Percentiles rank a stretch among this genome's conserved stretches.
Evolutionary conservation across 208 protist genomes (phyloP).

Genomic region (Naegleria lovaniensis): DNA sequence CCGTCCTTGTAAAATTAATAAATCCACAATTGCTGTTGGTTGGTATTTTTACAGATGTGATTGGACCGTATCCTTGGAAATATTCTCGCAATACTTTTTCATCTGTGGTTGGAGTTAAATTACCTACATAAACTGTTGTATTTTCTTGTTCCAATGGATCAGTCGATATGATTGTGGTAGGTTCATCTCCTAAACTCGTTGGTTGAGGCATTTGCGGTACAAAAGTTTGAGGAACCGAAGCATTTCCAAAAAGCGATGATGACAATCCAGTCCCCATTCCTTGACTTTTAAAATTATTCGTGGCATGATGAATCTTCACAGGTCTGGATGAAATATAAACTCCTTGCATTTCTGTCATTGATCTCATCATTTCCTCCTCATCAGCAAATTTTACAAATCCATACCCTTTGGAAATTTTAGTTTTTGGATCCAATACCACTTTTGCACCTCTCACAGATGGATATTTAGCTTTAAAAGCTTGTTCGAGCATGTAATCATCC

Average conservation of each 20-base stretch:
- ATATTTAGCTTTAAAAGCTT: not conserved
- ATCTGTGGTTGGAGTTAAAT: not conserved
- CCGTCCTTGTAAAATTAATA: constrained; percentile 1
- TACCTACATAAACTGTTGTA: constrained; percentile 13
- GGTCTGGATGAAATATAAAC: not conserved
- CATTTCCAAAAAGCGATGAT: not conserved
- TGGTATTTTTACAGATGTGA: constrained; percentile 7
- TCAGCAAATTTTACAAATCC: constrained; percentile 20
- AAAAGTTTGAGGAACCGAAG: not conserved
- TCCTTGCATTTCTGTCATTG: constrained; percentile 9
- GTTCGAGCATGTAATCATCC: not conserved
- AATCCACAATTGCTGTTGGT: constrained; percentile 22
- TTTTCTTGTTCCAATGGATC: not conserved
- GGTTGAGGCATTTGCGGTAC: not conserved
- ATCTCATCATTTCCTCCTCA: not conserved
- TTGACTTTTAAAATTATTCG: not conserved
- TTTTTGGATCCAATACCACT: constrained; percentile 8
- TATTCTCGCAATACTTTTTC: not conserved
- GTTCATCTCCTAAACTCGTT: not conserved
- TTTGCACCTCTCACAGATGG: not conserved
- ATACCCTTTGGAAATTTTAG: not conserved
- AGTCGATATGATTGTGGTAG: not conserved
- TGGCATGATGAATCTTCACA: not conserved
- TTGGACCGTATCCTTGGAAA: constrained; percentile 14
- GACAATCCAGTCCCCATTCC: not conserved